Conservation (phyloP, 352 stramenopile species). For the Globisporangium canariense region DNA sequence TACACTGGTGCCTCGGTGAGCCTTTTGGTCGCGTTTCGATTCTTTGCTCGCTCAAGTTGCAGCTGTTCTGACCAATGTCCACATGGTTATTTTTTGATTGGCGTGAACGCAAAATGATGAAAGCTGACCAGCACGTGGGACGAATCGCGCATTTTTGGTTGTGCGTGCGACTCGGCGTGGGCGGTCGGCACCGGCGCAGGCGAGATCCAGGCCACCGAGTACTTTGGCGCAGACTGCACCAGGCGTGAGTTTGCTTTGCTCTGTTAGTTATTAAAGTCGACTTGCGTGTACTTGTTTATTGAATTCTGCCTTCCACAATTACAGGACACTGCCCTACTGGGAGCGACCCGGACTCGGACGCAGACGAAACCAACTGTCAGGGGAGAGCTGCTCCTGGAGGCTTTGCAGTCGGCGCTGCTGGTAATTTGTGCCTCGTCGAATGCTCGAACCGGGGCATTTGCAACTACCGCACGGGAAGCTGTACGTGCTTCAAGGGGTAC, state of each 20-base stretch:
- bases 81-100: no score
- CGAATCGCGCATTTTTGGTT: conserved; percentile 87
- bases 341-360: conserved; percentile 65
- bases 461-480: conserved; percentile 82
- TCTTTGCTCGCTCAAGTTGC: no score
- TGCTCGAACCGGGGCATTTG: conserved; percentile 92
- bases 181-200: conserved; percentile 65
- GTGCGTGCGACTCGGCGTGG: conserved; percentile 87
- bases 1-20: conserved; percentile 39
- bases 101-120: background rate
- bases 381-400: conserved; percentile 40
- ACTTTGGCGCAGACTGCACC: conserved; percentile 87
- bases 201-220: conserved; percentile 83
- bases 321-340: conserved; percentile 78
- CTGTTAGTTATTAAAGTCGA: background rate
- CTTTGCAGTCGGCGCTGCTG: conserved; percentile 33
- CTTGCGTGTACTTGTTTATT: background rate
- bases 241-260: conserved; percentile 36
- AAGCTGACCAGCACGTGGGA: conserved; percentile 84
- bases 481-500: conserved; percentile 86
- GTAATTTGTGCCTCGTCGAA: conserved; percentile 90
- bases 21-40: background rate
- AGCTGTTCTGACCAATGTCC: no score
- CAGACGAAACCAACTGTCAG: conserved; percentile 77
- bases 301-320: no score